Percentiles rank a stretch among this genome's conserved stretches.
Conservation (phyloP, 2,329 filamentous ascomycete genomes). For the Madurella mycetomatis region DNA sequence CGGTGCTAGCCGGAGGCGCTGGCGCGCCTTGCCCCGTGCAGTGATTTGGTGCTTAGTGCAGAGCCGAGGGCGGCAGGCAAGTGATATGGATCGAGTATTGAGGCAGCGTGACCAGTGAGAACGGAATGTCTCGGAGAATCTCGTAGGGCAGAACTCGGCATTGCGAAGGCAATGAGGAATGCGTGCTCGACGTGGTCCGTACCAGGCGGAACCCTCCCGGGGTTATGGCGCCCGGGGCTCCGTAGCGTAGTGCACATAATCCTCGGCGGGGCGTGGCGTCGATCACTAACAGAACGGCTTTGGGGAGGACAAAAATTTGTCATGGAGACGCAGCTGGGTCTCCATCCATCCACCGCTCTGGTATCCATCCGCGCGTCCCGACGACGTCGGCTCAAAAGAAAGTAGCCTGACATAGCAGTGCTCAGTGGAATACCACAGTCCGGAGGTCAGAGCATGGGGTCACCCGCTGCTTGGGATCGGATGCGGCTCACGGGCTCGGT, state of each 20-base stretch:
- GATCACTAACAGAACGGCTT: conserved; percentile 7
- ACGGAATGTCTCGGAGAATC: conserved; percentile 10
- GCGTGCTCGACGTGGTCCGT: neutral
- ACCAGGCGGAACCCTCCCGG: conserved; percentile 5
- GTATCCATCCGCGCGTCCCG: neutral
- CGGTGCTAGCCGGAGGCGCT: neutral
- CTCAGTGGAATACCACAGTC: neutral
- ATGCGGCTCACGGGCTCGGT: conserved; percentile 19
- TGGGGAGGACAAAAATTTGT: neutral
- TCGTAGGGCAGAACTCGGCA: conserved; percentile 12
- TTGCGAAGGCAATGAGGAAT: neutral
- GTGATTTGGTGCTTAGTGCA: neutral
- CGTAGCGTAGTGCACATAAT: neutral
- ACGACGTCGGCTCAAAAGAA: neutral
- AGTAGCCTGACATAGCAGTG: neutral
- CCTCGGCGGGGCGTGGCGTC: conserved; percentile 5
- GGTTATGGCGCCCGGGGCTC: conserved; percentile 1
- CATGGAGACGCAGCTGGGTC: neutral
- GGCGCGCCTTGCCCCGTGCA: neutral
- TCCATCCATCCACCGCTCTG: neutral
- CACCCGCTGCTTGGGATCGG: conserved; percentile 5
- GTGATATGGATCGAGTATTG: neutral
- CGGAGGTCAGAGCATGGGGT: conserved; percentile 7
- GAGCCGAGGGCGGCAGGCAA: neutral
- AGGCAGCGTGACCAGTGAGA: conserved; percentile 10